Evolutionary conservation across 495 filamentous ascomycete genomes (phyloP).

Genomic region (Parathielavia hyrcaniae): DNA sequence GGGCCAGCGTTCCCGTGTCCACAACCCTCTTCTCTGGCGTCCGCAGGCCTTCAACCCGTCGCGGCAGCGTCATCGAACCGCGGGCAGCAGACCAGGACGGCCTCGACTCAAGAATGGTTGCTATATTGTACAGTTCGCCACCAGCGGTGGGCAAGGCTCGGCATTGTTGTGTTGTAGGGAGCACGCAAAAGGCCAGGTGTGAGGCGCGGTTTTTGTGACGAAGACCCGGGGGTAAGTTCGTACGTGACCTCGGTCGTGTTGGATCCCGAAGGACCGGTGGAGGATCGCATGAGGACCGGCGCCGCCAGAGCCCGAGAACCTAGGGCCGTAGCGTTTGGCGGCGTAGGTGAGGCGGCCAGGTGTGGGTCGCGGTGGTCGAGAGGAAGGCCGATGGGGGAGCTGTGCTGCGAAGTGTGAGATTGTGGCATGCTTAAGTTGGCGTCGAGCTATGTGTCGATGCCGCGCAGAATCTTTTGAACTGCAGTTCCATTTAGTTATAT

Average conservation of each 20-base stretch:
- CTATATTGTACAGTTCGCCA: slow-evolving; percentile 35
- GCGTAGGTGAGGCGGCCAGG: slow-evolving; percentile 6
- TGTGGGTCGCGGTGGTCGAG: too few species aligned
- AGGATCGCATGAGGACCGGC: slow-evolving; percentile 33
- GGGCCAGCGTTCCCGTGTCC: slow-evolving; percentile 28
- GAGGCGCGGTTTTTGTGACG: slow-evolving; percentile 39
- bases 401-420: background rate
- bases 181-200: slow-evolving; percentile 36
- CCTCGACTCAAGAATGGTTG: slow-evolving; percentile 22
- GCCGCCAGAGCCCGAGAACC: slow-evolving; percentile 16
- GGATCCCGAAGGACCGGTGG: slow-evolving; percentile 30
- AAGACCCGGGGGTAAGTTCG: too few species aligned
- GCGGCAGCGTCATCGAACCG: slow-evolving; percentile 25
- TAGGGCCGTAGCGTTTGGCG: slow-evolving; percentile 22
- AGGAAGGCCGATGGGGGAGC: background rate
- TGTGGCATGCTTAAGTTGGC: too few species aligned
- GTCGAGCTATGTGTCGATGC: too few species aligned
- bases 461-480: too few species aligned
- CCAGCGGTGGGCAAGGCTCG: too few species aligned
- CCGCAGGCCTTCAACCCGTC: slow-evolving; percentile 36
- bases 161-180: too few species aligned
- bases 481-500: too few species aligned
- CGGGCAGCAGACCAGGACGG: background rate
- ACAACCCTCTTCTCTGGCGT: slow-evolving; percentile 35
- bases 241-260: slow-evolving; percentile 41